Percentiles rank a stretch among this genome's conserved stretches.
Conservation (phyloP, 78 protist genomes). For the Dictyostelium brefeldianum region DNA sequence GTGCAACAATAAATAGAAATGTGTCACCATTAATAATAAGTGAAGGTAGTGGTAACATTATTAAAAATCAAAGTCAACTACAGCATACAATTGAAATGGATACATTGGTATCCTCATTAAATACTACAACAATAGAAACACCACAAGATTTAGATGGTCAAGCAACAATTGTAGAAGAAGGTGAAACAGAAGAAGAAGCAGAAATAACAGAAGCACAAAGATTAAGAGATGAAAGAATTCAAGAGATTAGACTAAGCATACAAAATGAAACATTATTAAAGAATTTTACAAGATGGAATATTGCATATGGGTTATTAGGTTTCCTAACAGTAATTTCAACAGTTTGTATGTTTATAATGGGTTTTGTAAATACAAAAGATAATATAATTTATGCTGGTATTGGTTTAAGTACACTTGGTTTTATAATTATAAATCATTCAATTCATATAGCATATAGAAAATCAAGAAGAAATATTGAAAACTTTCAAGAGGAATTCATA, state of each 20-base stretch:
- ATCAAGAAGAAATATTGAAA: conserved; percentile 41
- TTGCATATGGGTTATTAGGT: conserved; percentile 28
- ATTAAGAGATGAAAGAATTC: background rate
- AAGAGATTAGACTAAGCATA: background rate
- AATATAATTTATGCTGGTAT: conserved; percentile 58
- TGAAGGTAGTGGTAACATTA: background rate
- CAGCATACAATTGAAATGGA: background rate
- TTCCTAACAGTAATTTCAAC: conserved; percentile 13
- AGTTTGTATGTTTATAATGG: conserved; percentile 41
- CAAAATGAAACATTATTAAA: conserved; percentile 23
- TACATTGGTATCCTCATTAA: too few species aligned
- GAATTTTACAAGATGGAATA: conserved; percentile 37
- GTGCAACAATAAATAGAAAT: background rate
- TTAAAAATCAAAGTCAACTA: background rate
- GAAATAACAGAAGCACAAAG: background rate
- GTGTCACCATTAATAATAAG: conserved; percentile 1
- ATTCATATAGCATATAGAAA: conserved; percentile 65
- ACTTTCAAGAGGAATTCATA: background rate
- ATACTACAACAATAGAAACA: too few species aligned
- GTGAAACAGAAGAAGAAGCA: background rate
- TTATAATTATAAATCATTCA: conserved; percentile 42
- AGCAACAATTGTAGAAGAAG: background rate
- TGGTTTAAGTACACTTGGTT: conserved; percentile 49
- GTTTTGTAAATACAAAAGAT: conserved; percentile 38
- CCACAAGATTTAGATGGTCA: too few species aligned